phyloP scores from a whole-genome alignment of 75 land plant genomes.

The Ceratopteris richardii region DNA sequence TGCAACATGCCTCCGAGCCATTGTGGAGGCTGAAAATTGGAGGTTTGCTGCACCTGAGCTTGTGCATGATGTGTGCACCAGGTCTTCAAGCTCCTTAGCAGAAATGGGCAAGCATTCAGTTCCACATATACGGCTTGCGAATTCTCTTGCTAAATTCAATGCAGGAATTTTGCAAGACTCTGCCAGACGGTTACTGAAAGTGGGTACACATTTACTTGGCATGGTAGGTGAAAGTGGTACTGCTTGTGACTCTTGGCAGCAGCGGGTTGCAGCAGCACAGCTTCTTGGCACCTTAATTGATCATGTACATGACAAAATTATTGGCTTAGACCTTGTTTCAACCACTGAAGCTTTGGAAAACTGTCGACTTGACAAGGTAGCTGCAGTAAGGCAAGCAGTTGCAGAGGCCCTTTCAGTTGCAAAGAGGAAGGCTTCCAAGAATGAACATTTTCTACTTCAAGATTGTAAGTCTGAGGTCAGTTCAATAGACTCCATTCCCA shows the following conservation, averaged over 20 bases:
- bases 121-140: constrained; percentile 72
- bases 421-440: constrained; percentile 7
- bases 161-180: constrained; percentile 43
- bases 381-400: constrained; percentile 53
- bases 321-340: constrained; percentile 31
- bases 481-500: background rate
- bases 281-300: constrained; percentile 56
- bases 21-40: constrained; percentile 84
- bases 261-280: constrained; percentile 51
- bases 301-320: constrained; percentile 41
- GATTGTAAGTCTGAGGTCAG: background rate
- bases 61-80: constrained; percentile 60
- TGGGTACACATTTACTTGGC: constrained; percentile 48
- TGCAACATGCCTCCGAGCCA: constrained; percentile 76
- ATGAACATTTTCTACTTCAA: background rate
- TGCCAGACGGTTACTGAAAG: constrained; percentile 44
- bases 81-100: constrained; percentile 45
- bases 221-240: constrained; percentile 25
- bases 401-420: constrained; percentile 67
- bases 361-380: constrained; percentile 45
- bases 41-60: constrained; percentile 53
- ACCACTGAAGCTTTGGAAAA: constrained; percentile 51
- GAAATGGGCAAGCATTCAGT: constrained; percentile 58
- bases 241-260: constrained; percentile 40
- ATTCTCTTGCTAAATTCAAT: constrained; percentile 57